Base-by-base conservation (phyloP, 805 yeast genomes). In the Wickerhamiella kurtzmanii region DNA sequence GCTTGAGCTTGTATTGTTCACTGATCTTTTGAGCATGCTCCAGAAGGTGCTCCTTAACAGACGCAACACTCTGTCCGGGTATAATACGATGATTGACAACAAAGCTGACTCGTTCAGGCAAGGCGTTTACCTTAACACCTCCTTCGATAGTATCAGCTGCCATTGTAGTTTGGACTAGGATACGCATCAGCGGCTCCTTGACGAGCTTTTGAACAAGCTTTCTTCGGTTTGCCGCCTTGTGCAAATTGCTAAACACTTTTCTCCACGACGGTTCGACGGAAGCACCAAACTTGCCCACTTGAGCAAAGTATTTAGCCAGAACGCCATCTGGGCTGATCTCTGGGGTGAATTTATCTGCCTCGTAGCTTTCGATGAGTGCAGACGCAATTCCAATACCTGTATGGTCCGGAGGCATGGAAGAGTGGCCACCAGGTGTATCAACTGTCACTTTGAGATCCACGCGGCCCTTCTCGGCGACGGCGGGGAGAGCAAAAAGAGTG, bases 341-440 rank as follows among this genome's bases (percentile, higher is more conserved):
- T 1, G 81, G 67, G 11, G 65, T 60, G 56, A 69, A 81, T 5
- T 79, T 80, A 50, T 74, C 71, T 9, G 62, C 60, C 60, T 86
- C 95, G 37, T 84, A 66, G 16, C 62, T 54, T 17, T 68, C 63
- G 15, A 79, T 69, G 47, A 83, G 66, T 49, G 79, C 76, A 2
- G 86, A 70, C 47, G 80, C 67, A 22, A 84, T 72, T 11, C 94
- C 95, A 63, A 85, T 82, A 2, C 82, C 73, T 4, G 94, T 83
- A 57, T 84, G 94, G 45, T 75, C 80, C 2, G 89, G 92, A 9
- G 94, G 94, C 15, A 72, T 62, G 3, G 87, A 80, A 0, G 89
- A 77, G 60, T 83, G 94, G 4, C 94, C 94, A 37, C 94, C 94
- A 15, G 77, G 75, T 19, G 83, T 78, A 19, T 64, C 64, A 41